Evolutionary conservation across 371 early-diverging fungal genomes (phyloP).

Genomic region (Nematocida sp.): DNA sequence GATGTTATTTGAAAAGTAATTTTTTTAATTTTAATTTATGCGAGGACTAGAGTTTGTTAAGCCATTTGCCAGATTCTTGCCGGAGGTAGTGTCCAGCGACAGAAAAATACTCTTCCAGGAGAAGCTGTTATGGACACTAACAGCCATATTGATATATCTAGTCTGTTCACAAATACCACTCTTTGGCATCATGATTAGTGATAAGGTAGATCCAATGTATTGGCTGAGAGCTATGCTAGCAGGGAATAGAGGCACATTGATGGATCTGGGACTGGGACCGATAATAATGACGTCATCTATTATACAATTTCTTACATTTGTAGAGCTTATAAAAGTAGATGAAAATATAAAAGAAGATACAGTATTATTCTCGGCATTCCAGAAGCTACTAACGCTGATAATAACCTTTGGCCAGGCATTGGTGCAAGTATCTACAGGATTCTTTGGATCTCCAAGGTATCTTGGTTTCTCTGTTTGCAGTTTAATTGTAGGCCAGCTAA

Average conservation of each 20-base stretch:
- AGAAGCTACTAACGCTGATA: slow-evolving; percentile 72
- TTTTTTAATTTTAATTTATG: slow-evolving; percentile 66
- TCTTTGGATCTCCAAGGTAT: slow-evolving; percentile 86
- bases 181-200: slow-evolving; percentile 95
- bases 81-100: slow-evolving; percentile 87
- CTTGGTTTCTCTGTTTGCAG: slow-evolving; percentile 84
- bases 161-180: slow-evolving; percentile 98
- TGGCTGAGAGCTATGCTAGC: slow-evolving; percentile 98
- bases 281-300: slow-evolving; percentile 98
- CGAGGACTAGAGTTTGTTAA: slow-evolving; percentile 85
- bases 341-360: slow-evolving; percentile 93
- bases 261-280: slow-evolving; percentile 98
- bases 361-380: slow-evolving; percentile 88
- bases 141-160: slow-evolving; percentile 90
- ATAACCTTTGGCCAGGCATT: slow-evolving; percentile 92
- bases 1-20: slow-evolving; percentile 9
- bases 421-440: slow-evolving; percentile 89
- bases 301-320: slow-evolving; percentile 90
- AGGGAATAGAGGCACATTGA: slow-evolving; percentile 95
- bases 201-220: slow-evolving; percentile 76
- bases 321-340: slow-evolving; percentile 90
- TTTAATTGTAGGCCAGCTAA: slow-evolving; percentile 84
- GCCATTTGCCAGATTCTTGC: slow-evolving; percentile 93
- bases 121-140: slow-evolving; percentile 93
- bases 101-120: slow-evolving; percentile 92